Conservation (phyloP, 2,329 filamentous ascomycete species). For the Leptographium galeiforme region DNA sequence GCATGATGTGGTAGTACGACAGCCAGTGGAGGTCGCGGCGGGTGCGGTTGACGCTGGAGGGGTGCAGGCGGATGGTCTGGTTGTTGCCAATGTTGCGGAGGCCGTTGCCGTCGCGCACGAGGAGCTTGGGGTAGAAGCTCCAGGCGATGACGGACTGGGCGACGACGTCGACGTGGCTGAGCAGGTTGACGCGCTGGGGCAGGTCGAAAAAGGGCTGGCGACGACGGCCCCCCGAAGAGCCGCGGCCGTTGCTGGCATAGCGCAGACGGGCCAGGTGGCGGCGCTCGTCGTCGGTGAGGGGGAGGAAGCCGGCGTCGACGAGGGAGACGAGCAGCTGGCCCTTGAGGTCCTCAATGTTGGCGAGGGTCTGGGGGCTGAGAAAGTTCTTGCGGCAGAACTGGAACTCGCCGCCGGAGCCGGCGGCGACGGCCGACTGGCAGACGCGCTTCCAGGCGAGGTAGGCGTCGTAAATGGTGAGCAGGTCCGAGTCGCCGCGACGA, state of each 20-base stretch:
- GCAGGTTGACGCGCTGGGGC: slow-evolving; percentile 58
- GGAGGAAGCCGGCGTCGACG: slow-evolving; percentile 72
- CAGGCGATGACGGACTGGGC: slow-evolving; percentile 75
- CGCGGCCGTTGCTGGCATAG: slow-evolving; percentile 38
- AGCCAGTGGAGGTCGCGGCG: slow-evolving; percentile 61
- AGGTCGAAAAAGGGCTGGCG: slow-evolving; percentile 65
- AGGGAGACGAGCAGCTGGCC: slow-evolving; percentile 77
- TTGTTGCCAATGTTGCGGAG: slow-evolving; percentile 90
- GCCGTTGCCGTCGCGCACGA: slow-evolving; percentile 68
- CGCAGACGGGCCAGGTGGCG: slow-evolving; percentile 54
- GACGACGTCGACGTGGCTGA: slow-evolving; percentile 69
- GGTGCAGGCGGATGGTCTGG: slow-evolving; percentile 75
- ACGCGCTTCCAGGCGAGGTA: slow-evolving; percentile 81
- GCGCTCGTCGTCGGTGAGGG: slow-evolving; percentile 60
- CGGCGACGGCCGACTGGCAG: slow-evolving; percentile 46
- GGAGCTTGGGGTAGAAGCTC: slow-evolving; percentile 90
- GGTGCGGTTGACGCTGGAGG: slow-evolving; percentile 76
- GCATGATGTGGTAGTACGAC: slow-evolving; percentile 96
- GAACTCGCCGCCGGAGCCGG: slow-evolving; percentile 54
- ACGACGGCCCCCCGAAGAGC: slow-evolving; percentile 40
- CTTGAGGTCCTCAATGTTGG: slow-evolving; percentile 92
- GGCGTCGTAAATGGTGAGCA: slow-evolving; percentile 87
- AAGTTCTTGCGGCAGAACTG: slow-evolving; percentile 94
- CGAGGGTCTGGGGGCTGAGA: slow-evolving; percentile 73
- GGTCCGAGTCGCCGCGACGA: slow-evolving; percentile 76